Conservation (phyloP, 768 basidiomycete genomes). For the Cyathus striatus region DNA sequence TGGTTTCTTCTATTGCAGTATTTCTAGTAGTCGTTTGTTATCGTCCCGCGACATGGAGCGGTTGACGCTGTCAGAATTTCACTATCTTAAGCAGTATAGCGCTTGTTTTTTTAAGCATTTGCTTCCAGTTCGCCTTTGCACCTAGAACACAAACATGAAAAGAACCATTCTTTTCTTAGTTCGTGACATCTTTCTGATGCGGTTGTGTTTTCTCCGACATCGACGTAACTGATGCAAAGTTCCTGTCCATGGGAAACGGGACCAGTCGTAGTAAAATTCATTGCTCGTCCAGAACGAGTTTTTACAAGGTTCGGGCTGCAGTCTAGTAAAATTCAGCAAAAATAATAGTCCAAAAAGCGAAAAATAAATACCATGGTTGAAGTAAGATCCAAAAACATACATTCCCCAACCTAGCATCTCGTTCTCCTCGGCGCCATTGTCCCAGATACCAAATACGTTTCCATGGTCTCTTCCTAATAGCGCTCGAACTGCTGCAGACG, state of each 20-base stretch:
- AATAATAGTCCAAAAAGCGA: too few species aligned
- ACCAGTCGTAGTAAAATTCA: constrained; percentile 41
- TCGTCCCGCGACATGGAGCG: too few species aligned
- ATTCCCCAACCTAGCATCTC: constrained; percentile 68
- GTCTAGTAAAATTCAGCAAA: constrained; percentile 24
- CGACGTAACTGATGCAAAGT: constrained; percentile 55
- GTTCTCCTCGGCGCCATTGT: constrained; percentile 39
- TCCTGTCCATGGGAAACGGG: constrained; percentile 46
- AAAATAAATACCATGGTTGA: constrained; percentile 54
- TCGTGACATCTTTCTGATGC: constrained; percentile 32
- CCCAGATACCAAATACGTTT: constrained; percentile 69
- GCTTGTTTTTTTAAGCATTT: too few species aligned
- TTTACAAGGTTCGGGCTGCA: constrained; percentile 51
- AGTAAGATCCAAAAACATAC: constrained; percentile 58
- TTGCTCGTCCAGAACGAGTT: constrained; percentile 32
- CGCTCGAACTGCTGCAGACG: constrained; percentile 41
- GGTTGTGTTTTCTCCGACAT: constrained; percentile 19
- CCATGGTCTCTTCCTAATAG: constrained; percentile 57
- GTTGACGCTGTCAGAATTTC: too few species aligned
- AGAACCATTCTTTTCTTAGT: constrained; percentile 51
- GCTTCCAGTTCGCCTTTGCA: constrained; percentile 27
- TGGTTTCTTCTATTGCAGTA: too few species aligned
- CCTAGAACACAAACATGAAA: constrained; percentile 43
- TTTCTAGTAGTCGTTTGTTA: too few species aligned
- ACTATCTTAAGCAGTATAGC: too few species aligned